Percentiles rank a stretch among this genome's conserved stretches.
Conservation (phyloP, 2,329 filamentous ascomycete genomes). For the Fusarium floridanum region DNA sequence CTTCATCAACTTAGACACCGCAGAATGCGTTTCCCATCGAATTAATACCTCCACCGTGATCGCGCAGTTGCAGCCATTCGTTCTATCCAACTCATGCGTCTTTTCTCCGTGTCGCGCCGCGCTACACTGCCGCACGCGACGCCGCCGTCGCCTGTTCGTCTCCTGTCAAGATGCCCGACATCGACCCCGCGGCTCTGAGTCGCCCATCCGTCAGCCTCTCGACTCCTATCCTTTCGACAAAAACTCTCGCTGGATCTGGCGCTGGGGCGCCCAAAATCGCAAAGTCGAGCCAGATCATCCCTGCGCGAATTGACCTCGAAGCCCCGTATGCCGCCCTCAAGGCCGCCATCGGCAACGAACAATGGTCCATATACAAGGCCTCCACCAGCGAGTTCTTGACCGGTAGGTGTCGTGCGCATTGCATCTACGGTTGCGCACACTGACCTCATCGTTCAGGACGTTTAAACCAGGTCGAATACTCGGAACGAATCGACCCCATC, state of each 20-base stretch:
- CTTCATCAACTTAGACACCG: slow-evolving; percentile 57
- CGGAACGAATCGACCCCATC: slow-evolving; percentile 70
- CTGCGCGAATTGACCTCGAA: slow-evolving; percentile 76
- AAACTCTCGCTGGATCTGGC: slow-evolving; percentile 67
- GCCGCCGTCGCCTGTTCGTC: slow-evolving; percentile 48
- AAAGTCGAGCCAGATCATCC: slow-evolving; percentile 73
- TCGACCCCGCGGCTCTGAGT: slow-evolving; percentile 77
- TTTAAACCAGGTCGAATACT: slow-evolving; percentile 72
- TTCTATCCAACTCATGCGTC: slow-evolving; percentile 60
- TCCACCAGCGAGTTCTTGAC: slow-evolving; percentile 72
- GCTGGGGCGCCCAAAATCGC: slow-evolving; percentile 63
- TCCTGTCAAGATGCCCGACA: slow-evolving; percentile 70
- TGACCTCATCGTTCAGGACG: slow-evolving; percentile 63
- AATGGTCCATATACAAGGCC: slow-evolving; percentile 76
- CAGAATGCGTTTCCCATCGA: slow-evolving; percentile 61
- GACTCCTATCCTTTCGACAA: slow-evolving; percentile 70
- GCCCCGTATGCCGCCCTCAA: slow-evolving; percentile 74
- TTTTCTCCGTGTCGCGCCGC: slow-evolving; percentile 58
- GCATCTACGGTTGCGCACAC: slow-evolving; percentile 24
- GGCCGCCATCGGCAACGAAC: slow-evolving; percentile 68
- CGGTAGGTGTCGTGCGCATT: slow-evolving; percentile 57
- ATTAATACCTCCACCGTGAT: slow-evolving; percentile 56
- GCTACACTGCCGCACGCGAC: slow-evolving; percentile 63
- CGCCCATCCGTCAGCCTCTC: slow-evolving; percentile 69
- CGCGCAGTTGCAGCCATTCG: slow-evolving; percentile 54